Evolutionary conservation across 2,329 filamentous ascomycete genomes (phyloP).

Genomic region (Fusarium cicatricum): DNA sequence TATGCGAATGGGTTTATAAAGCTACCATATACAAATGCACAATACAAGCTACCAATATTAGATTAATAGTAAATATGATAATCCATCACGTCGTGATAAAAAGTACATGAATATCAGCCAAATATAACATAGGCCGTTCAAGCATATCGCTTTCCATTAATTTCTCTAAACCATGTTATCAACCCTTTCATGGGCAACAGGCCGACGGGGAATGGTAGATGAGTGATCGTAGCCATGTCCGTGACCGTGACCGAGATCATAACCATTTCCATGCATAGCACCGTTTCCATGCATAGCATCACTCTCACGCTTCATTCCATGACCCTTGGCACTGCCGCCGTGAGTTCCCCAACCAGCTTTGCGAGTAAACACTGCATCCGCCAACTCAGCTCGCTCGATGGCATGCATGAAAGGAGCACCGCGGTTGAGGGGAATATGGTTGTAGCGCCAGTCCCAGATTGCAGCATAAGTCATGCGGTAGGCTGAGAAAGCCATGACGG

Average conservation of each 20-base stretch:
- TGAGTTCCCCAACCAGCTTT: slow-evolving; percentile 65
- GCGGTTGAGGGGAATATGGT: slow-evolving; percentile 71
- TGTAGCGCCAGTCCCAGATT: slow-evolving; percentile 73
- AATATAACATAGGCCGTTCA: too few relatives aligned
- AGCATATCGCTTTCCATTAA: not conserved
- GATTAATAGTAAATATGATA: not conserved
- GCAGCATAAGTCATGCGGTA: slow-evolving; percentile 74
- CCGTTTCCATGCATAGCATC: slow-evolving; percentile 25
- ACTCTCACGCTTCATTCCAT: slow-evolving; percentile 23
- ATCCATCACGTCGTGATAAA: slow-evolving; percentile 16
- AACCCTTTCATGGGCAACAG: slow-evolving; percentile 14
- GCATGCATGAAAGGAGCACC: slow-evolving; percentile 62
- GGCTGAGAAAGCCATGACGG: slow-evolving; percentile 68
- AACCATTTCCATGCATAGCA: slow-evolving; percentile 17
- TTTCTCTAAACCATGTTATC: slow-evolving; percentile 28
- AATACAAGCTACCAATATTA: not conserved
- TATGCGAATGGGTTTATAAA: too few relatives aligned
- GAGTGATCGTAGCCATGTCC: slow-evolving; percentile 15
- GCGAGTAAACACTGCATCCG: slow-evolving; percentile 64
- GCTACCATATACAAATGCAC: not conserved
- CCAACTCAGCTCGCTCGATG: slow-evolving; percentile 54
- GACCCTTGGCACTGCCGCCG: slow-evolving; percentile 17
- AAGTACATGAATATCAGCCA: not conserved
- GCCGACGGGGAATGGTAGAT: slow-evolving; percentile 26
- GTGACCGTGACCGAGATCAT: slow-evolving; percentile 2